These are phyloP conservation scores for Teunomyces panamensis DNA, from an alignment of 805 yeast genomes.

Conservation along the genomic window DNA sequence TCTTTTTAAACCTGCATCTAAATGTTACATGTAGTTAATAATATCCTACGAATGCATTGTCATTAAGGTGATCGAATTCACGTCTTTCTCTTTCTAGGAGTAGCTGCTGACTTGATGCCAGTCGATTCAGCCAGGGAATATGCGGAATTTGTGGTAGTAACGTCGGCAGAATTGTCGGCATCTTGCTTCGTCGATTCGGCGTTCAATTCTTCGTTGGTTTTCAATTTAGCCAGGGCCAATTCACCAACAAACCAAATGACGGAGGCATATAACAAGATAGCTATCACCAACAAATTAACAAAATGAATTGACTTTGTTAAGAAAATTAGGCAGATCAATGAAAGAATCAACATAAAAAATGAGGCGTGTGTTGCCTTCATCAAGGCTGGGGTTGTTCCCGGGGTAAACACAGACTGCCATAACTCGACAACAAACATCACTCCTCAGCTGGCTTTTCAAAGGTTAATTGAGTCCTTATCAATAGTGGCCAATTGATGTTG, in stretches of 20 bases:
- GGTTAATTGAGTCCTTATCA: neutral
- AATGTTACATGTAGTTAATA: neutral
- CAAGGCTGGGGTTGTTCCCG: slow-evolving; percentile 89
- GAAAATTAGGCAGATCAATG: slow-evolving; percentile 57
- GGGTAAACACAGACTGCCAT: slow-evolving; percentile 89
- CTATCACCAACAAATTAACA: slow-evolving; percentile 51
- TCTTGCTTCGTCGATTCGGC: slow-evolving; percentile 11
- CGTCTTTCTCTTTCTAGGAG: slow-evolving; percentile 10
- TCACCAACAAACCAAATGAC: slow-evolving; percentile 88
- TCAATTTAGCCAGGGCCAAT: slow-evolving; percentile 47
- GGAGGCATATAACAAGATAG: slow-evolving; percentile 67
- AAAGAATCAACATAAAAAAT: slow-evolving; percentile 59
- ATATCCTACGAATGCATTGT: neutral
- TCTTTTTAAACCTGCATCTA: neutral
- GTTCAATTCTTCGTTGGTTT: slow-evolving; percentile 41
- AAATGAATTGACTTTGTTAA: slow-evolving; percentile 68
- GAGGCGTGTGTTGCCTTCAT: slow-evolving; percentile 86
- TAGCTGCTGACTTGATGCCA: slow-evolving; percentile 2
- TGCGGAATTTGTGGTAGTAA: neutral
- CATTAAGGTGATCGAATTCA: neutral
- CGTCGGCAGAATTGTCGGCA: slow-evolving; percentile 1
- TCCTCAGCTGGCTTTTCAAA: neutral
- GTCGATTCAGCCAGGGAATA: neutral
- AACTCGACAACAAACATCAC: slow-evolving; percentile 56
- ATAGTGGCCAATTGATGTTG: neutral